Base-by-base conservation (phyloP, 1,139 yeast genomes). In the Hemisphaericaspora xylofermentans region DNA sequence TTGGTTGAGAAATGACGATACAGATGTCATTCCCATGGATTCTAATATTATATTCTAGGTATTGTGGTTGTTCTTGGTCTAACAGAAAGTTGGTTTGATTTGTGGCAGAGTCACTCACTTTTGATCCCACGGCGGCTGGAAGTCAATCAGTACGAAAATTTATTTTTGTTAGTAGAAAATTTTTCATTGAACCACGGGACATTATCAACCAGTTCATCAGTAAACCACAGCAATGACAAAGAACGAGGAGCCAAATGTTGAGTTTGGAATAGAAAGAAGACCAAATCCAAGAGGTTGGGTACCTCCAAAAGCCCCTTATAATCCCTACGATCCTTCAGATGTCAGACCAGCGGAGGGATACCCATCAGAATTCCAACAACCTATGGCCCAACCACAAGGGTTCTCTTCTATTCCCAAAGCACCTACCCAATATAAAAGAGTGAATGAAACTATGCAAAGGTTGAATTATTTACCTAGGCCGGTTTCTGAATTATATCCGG, bases 281-380 rank as follows among this genome's bases (percentile, higher is more conserved):
- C 88, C 94, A 2, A 83, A 86, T 53, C 94, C 95, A 2, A 78
- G 78, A 14, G 93, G 93, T 0, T 86, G 95, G 95, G 76, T 76
- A 0, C 87, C 83, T 2, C 95, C 95, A 3, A 78, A 75, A 48
- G 93, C 91, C 2, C 93, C 93, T 0, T 88, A 86, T 57, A 87
- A 87, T 51, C 95, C 95, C 2, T 87, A 82, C 56, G 96, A 87
- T 57, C 86, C 93, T 0, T 64, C 78, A 0, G 96, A 87, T 58
- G 60, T 68, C 29, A 69, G 96, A 39, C 95, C 96, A 0, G 78
- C 95, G 0, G 82, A 80, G 56, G 95, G 95, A 2, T 87, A 87
- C 50, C 96, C 96, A 1, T 82, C 91, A 10, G 96, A 87, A 58
- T 86, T 70, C 59, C 67, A 72, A 45, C 60, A 78, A 4, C 85